Evolutionary conservation across 2,329 filamentous ascomycete genomes (phyloP).

Genomic region (Westerdykella sp.): DNA sequence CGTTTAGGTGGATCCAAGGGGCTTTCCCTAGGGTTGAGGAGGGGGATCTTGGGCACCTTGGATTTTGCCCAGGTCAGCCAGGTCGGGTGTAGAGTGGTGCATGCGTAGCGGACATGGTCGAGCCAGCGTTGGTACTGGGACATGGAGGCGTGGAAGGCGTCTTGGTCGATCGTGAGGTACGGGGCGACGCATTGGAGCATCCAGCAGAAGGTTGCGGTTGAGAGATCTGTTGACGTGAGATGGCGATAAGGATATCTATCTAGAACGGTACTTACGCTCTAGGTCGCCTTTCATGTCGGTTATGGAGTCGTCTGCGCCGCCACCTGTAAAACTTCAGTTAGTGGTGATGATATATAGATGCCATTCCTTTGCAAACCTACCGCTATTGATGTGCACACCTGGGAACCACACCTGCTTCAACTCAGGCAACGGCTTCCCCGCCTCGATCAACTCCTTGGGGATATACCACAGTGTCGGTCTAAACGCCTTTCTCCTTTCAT

Average conservation of each 20-base stretch:
- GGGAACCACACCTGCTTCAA: conserved; percentile 48
- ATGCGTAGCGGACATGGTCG: conserved; percentile 20
- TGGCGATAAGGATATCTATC: background rate
- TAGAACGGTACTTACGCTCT: conserved; percentile 22
- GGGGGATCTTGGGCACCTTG: conserved; percentile 17
- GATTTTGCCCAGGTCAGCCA: conserved; percentile 9
- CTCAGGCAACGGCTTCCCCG: conserved; percentile 20
- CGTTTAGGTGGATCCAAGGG: conserved; percentile 16
- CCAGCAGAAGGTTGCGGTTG: conserved; percentile 49
- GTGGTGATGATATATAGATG: background rate
- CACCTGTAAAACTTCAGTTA: conserved; percentile 30
- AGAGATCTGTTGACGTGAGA: conserved; percentile 26
- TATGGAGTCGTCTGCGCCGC: conserved; percentile 35
- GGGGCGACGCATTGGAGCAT: conserved; percentile 50
- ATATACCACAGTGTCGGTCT: conserved; percentile 48
- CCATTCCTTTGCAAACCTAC: background rate
- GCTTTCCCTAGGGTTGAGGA: conserved; percentile 14
- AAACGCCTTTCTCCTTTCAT: conserved; percentile 50
- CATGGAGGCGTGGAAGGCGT: conserved; percentile 39
- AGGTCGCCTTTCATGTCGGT: conserved; percentile 28
- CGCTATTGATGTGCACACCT: background rate
- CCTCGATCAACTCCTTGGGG: conserved; percentile 26
- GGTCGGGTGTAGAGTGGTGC: conserved; percentile 25
- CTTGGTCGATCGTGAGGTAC: conserved; percentile 42
- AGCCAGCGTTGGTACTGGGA: conserved; percentile 37